These are phyloP conservation scores for Globisporangium abappressorium DNA, from an alignment of 352 stramenopile species.

Conservation along the genomic window DNA sequence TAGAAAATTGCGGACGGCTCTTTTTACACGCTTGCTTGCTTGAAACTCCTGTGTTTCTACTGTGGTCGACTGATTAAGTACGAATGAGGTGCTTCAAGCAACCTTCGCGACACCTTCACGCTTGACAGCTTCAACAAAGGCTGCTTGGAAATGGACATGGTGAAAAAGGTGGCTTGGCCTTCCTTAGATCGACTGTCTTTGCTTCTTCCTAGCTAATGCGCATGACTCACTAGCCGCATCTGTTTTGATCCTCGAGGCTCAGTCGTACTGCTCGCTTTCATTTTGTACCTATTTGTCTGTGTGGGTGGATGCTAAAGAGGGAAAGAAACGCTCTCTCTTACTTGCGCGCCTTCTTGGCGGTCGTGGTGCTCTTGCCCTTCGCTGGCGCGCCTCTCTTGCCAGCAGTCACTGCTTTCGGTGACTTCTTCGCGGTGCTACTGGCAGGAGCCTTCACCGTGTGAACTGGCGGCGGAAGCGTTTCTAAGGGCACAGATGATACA, in stretches of 20 bases:
- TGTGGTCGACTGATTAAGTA: not conserved
- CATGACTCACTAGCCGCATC: not conserved
- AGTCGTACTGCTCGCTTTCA: not conserved
- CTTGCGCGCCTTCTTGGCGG: constrained; percentile 14
- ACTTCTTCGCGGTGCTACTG: constrained; percentile 26
- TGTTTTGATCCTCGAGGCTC: not conserved
- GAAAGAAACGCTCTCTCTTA: not conserved
- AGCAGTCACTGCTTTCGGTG: not conserved
- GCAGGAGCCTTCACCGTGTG: constrained; percentile 8
- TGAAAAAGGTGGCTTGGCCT: not conserved
- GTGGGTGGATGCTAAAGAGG: not conserved
- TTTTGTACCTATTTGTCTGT: not conserved
- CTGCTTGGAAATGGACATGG: not conserved
- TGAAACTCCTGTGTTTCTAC: not conserved
- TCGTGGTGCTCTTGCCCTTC: constrained; percentile 8
- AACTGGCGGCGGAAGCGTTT: constrained; percentile 47
- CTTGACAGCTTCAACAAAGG: not conserved
- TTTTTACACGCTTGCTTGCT: not conserved
- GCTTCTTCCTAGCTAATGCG: not conserved
- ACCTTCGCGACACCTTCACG: not conserved
- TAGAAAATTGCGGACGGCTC: not conserved
- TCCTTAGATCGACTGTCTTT: not conserved
- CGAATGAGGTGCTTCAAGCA: not conserved
- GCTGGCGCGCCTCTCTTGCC: constrained; percentile 5
- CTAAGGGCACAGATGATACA: constrained; percentile 18